Conservation (phyloP, 2,329 filamentous ascomycete species). For the Neurospora sp. region DNA sequence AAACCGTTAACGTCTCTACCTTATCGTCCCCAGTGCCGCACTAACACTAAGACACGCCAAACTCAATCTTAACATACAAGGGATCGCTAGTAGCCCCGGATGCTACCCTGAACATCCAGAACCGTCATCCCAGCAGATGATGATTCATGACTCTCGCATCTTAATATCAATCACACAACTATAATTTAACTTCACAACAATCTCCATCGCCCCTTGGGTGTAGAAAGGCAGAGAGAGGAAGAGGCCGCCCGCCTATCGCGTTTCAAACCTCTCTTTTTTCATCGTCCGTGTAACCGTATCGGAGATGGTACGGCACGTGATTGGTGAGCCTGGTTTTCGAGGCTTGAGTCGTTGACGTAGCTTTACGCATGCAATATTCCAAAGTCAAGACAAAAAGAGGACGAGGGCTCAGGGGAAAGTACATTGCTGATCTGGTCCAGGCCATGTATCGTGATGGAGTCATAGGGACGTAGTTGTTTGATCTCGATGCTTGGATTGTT, state of each 20-base stretch:
- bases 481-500: background rate
- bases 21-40: background rate
- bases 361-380: background rate
- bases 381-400: background rate
- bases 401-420: background rate
- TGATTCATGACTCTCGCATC: background rate
- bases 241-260: background rate
- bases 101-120: background rate
- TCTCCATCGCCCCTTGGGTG: background rate
- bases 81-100: background rate
- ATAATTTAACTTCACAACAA: background rate
- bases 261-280: background rate
- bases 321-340: background rate
- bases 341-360: background rate
- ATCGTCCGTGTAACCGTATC: background rate
- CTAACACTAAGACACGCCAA: background rate
- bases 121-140: background rate
- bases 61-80: background rate
- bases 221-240: background rate
- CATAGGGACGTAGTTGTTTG: background rate
- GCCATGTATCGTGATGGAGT: background rate
- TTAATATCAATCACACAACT: background rate
- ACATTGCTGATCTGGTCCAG: background rate
- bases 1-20: background rate
- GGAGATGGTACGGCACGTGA: background rate